phyloP scores from a whole-genome alignment of 495 filamentous ascomycete genomes.

The Choiromyces venosus region DNA sequence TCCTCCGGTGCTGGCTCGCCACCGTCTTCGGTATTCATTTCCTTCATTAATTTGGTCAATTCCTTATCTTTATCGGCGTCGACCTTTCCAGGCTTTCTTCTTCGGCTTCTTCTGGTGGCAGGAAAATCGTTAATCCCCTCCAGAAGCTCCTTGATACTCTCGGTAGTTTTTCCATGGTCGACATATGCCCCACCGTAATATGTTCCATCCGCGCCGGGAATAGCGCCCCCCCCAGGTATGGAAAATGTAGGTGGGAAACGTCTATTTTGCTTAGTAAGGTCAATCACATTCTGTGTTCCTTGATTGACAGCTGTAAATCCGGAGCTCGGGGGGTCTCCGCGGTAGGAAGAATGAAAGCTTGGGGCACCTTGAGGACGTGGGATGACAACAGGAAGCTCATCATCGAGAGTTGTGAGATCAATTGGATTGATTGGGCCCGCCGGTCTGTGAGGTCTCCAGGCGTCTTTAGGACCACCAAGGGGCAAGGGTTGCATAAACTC shows the following conservation, averaged over 20 bases:
- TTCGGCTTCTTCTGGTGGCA: conserved; percentile 48
- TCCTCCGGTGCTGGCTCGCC: background rate
- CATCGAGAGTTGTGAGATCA: conserved; percentile 24
- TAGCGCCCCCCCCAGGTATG: conserved; percentile 29
- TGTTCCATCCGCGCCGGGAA: conserved; percentile 21
- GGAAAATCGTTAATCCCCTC: conserved; percentile 50
- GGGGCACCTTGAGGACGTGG: conserved; percentile 29
- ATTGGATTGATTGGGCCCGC: conserved; percentile 9
- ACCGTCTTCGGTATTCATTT: conserved; percentile 15
- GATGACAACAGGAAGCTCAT: conserved; percentile 25
- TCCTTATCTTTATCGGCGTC: conserved; percentile 71
- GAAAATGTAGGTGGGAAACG: conserved; percentile 25
- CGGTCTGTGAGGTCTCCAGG: conserved; percentile 29
- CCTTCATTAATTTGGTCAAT: conserved; percentile 64
- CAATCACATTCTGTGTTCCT: background rate
- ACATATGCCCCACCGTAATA: conserved; percentile 31
- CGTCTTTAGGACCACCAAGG: conserved; percentile 24
- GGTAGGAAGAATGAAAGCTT: conserved; percentile 31
- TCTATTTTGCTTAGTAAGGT: conserved; percentile 2
- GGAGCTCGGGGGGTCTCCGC: background rate
- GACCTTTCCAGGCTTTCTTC: conserved; percentile 54
- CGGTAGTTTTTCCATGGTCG: conserved; percentile 39
- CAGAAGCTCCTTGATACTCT: conserved; percentile 39
- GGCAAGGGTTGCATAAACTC: conserved; percentile 39
- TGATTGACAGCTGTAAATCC: conserved; percentile 17